Evolutionary conservation across 2,329 filamentous ascomycete species (phyloP), one percentile per base, ranked within the genome.

Genomic region (Phialemonium atrogriseum): DNA sequence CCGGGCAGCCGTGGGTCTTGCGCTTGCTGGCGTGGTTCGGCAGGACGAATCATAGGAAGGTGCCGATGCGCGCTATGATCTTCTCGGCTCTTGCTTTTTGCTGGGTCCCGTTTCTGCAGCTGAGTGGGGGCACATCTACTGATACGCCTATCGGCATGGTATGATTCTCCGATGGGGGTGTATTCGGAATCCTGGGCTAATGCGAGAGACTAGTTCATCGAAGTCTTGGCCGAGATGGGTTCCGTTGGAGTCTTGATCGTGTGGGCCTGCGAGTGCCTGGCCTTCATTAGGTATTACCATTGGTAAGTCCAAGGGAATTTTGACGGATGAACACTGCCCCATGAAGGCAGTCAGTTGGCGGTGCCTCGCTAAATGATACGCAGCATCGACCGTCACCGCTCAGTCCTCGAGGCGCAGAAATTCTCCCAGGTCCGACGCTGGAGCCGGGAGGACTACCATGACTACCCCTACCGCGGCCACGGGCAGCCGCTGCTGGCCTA

Each of bases 71-170:
- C 2, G 56, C 59, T 2, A 51, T 62, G 40, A 40, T 59, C 7
- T 43, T 59, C 13, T 61, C 59, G 2, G 50, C 55, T 2, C 28
- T 58, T 5, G 42, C 43, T n/a, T 61, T 63, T 30, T 46, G 49
- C 32, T 63, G 59, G 59, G 51, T 62, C 8, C 60, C 59, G 3
- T 62, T 62, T 27, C 35, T 62, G 13, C 55, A 59, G 28, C 46
- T 62, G 10, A 14, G 27, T 5, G 33, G 18, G 6, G 39, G 30
- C 27, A 38, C 25, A n/a, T 37, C 36, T 16, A 43, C 41, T 28
- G 38, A 26, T 27, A 38, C 33, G 20, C 24, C 40, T 14, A 36
- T 26, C 15, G 35, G 34, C 13, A 36, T 20, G 23, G 33, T 30
- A 19, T 16, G 32, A 27, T 7, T 5, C 5, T 7, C 24, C n/a